phyloP scores from a whole-genome alignment of 768 basidiomycete species.

The Rhodotorula babjevae region DNA sequence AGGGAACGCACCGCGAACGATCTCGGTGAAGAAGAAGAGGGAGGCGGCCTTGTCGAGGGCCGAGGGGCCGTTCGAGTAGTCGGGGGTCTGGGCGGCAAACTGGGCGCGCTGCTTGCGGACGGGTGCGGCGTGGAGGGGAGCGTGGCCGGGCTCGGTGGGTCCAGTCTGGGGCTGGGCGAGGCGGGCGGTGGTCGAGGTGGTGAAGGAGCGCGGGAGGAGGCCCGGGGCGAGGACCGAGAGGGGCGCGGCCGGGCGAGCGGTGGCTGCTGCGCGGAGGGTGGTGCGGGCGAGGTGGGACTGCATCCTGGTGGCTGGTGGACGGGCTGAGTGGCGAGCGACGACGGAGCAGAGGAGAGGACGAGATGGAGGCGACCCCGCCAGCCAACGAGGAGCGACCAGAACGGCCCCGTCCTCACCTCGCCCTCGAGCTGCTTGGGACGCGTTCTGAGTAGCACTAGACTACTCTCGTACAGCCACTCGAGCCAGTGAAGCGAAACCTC shows the following conservation, averaged over 20 bases:
- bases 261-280: background rate
- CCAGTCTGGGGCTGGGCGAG: constrained; percentile 33
- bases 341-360: background rate
- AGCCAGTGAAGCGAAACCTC: no score
- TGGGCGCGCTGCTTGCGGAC: constrained; percentile 18
- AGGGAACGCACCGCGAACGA: constrained; percentile 74
- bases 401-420: no score
- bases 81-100: constrained; percentile 25
- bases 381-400: no score
- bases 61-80: constrained; percentile 61
- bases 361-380: background rate
- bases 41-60: constrained; percentile 94
- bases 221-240: background rate
- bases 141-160: constrained; percentile 14
- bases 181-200: constrained; percentile 12
- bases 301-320: background rate
- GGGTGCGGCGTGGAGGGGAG: constrained; percentile 12
- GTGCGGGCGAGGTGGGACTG: background rate
- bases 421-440: no score
- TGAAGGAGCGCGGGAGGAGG: constrained; percentile 1
- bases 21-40: constrained; percentile 98
- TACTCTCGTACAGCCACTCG: no score
- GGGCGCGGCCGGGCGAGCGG: background rate
- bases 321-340: background rate
- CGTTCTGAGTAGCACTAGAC: no score